A percentile compares a stretch with the other conserved stretches of the same genome.
Evolutionary conservation across 768 basidiomycete species (phyloP).

Genomic region (Mrakia gelida): DNA sequence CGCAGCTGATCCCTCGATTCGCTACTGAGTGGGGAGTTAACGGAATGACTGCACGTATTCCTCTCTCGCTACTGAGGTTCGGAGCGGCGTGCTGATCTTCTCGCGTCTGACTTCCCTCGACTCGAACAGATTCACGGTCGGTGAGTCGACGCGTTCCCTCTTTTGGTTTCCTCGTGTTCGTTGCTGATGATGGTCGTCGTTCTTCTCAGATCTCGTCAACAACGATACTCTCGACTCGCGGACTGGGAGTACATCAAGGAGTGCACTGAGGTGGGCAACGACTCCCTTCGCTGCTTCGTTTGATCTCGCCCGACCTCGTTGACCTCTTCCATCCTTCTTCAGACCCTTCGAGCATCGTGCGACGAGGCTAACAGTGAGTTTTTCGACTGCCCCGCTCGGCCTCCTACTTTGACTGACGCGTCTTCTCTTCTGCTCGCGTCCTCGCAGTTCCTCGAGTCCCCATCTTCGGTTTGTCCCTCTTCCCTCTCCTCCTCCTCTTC

Average conservation of each 20-base stretch:
- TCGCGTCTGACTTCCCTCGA: conserved; percentile 44
- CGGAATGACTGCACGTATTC: conserved; percentile 51
- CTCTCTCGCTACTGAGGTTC: conserved; percentile 21
- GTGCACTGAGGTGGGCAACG: conserved; percentile 47
- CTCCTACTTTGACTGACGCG: not conserved
- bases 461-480: conserved; percentile 39
- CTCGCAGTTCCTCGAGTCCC: conserved; percentile 75
- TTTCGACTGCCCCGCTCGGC: not conserved
- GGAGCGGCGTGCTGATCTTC: not conserved
- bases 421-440: not conserved
- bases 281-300: not conserved
- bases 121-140: conserved; percentile 36
- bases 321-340: not conserved
- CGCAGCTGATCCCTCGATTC: conserved; percentile 69
- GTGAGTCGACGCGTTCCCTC: too few relatives aligned
- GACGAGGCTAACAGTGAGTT: conserved; percentile 51
- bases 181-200: conserved; percentile 48
- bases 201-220: conserved; percentile 71
- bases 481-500: too few relatives aligned
- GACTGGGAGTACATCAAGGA: conserved; percentile 92
- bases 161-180: too few relatives aligned
- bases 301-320: not conserved
- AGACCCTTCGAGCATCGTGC: conserved; percentile 56
- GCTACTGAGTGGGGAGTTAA: conserved; percentile 54
- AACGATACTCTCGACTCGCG: conserved; percentile 58